Base-by-base conservation (phyloP, 176 grass and related monocot species). In the Juncus effusus region DNA sequence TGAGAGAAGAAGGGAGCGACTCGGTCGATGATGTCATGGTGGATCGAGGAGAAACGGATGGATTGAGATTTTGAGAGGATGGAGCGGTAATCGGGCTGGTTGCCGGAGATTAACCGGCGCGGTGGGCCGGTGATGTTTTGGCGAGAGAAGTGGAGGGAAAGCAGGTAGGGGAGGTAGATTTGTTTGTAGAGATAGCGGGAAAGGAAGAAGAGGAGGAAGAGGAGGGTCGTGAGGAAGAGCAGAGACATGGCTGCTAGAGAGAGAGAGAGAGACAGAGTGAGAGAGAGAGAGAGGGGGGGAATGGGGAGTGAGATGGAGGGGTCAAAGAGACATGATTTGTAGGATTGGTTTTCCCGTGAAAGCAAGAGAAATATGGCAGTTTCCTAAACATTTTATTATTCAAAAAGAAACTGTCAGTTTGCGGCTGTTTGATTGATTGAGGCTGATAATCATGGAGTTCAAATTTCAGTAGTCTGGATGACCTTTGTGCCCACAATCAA, bases 91-190 rank as follows among this genome's bases (percentile, higher is more conserved):
- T 72, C 75, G 14, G 75, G 49, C 2, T 67, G 67, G 62, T 87
- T 90, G 13, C 86, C 86, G 47, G 72, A 73, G 71, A 95, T 56
- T 6, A 84, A 70, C 71, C 63, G 45, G 13, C 72, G 80, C 1
- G 83, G 70, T 0, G 83, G 90, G 0, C 90, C 81, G 8, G 38
- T 37, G 75, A 90, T 60, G 28, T 80, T 83, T 73, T 90, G 87
- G 28, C 69, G 64, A 44, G 54, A 74, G 40, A 90, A 49, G 76
- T 74, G 65, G 44, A 62, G 76, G 16, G 79, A 66, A 39, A 81
- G 7, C 51, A 76, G 72, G 67, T 63, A 45, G 2, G 83, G 81
- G 8, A 77, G 56, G 82, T 86, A 95, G 2, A 89, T 13, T 54
- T 79, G 66, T 63, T 75, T 77, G 78, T 79, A 62, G 42, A 84